Conservation (phyloP, 257 asterid genomes). For the Solanum sitiens region DNA sequence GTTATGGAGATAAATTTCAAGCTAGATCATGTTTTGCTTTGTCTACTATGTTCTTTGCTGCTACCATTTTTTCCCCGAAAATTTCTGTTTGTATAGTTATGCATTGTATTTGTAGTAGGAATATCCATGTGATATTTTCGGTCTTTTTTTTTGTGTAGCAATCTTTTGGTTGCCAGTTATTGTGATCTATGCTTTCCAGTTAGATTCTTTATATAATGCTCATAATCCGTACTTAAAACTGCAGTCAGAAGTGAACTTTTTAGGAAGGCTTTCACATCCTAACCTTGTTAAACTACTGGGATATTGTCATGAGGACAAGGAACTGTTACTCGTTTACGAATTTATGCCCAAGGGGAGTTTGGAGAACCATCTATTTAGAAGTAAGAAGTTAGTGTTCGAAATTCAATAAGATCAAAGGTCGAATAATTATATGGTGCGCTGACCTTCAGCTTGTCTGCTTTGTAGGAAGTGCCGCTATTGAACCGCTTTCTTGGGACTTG, state of each 20-base stretch:
- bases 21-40: not conserved
- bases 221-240: not conserved
- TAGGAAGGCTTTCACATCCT: conserved; percentile 43
- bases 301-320: conserved; percentile 30
- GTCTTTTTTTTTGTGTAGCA: not conserved
- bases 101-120: not conserved
- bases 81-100: not conserved
- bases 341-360: conserved; percentile 38
- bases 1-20: not conserved
- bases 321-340: conserved; percentile 34
- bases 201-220: not conserved
- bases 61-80: not conserved
- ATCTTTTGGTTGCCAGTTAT: not conserved
- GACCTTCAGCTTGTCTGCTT: not conserved
- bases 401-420: not conserved
- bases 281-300: conserved; percentile 37
- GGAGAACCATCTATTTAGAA: conserved; percentile 41
- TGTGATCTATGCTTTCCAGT: not conserved
- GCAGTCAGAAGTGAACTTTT: conserved; percentile 40
- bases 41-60: not conserved
- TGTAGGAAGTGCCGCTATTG: conserved; percentile 25
- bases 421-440: not conserved
- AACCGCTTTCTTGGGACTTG: conserved; percentile 29
- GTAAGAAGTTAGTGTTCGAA: conserved; percentile 13
- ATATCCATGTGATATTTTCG: not conserved